phyloP scores from a whole-genome alignment of 306 rosid genomes.

The Sicyos edulis region DNA sequence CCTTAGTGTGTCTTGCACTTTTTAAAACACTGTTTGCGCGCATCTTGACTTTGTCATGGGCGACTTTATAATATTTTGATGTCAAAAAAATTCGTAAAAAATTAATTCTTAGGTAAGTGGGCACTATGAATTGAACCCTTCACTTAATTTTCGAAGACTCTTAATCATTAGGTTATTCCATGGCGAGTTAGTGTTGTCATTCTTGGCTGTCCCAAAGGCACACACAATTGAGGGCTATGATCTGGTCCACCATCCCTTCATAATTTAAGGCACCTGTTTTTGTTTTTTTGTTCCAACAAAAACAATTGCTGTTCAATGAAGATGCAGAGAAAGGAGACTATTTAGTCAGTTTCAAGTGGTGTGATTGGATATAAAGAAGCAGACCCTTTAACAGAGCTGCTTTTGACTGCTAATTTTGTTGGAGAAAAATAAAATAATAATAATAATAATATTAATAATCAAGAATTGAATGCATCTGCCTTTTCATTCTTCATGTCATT shows the following conservation, averaged over 20 bases:
- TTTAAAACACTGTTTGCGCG: no score
- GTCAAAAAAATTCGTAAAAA: no score
- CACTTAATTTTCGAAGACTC: no score
- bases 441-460: not conserved
- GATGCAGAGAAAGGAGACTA: conserved; percentile 14
- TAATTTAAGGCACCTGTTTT: not conserved
- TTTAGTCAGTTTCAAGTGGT: conserved; percentile 15
- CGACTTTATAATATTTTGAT: no score
- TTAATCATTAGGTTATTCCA: no score
- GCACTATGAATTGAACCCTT: no score
- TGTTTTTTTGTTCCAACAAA: conserved; percentile 6
- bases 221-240: conserved; percentile 10
- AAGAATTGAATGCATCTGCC: conserved; percentile 14
- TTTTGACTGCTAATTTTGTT: conserved; percentile 9
- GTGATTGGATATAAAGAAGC: conserved; percentile 2
- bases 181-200: no score
- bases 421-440: not conserved
- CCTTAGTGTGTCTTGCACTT: no score
- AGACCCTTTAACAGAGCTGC: conserved; percentile 17
- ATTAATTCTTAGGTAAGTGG: no score
- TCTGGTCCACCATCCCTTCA: conserved; percentile 15
- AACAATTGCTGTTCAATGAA: conserved; percentile 3
- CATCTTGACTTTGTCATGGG: no score
- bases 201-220: not conserved
- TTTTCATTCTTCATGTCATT: conserved; percentile 1